Base-by-base conservation (phyloP, 2,329 filamentous ascomycete species). In the Colletotrichum sp. region DNA sequence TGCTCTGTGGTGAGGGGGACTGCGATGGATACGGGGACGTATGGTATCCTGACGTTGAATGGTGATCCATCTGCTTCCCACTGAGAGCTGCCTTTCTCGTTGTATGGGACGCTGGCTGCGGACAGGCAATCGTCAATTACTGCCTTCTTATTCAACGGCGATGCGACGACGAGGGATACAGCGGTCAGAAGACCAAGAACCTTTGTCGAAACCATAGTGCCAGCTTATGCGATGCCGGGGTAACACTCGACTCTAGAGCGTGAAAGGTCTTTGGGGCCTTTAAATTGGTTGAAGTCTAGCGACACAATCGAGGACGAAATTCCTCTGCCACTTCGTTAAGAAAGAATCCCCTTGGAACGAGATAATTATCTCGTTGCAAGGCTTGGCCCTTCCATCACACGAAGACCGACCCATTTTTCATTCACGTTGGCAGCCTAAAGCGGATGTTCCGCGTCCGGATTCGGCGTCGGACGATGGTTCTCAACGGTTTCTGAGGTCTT, bases 41-140 rank as follows among this genome's bases (percentile, higher is more conserved):
- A 85, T 1, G 80, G 71, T 2, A 84, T 79, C 6, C 84, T 81
- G 16, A 84, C 79, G 72, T 86, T 86, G 78, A 82, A 83, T 0
- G 83, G 82, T 15, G 78, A 77, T 3, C 78, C 81, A 74, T 86
- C 85, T 6, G 80, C 74, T 5, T 79, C 78, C 85, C 85, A 88
- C 71, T 83, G 73, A 9, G 71, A 28, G 1, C 80, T 78, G 59
- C 76, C 78, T 26, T 76, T 71, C 1, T 72, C 69, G 24, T 78
- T 72, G 49, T 77, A 79, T 4, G 80, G 79, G 2, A 83, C 80
- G 4, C 69, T 63, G 9, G 76, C 79, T 1, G 71, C 68, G 9
- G 78, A 77, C 2, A 83, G 80, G 16, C 82, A 83, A 21, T 79
- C 73, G 7, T 79, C 76, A 5, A 83, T 72, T 21, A 69, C 15